These are phyloP conservation scores for Typha latifolia DNA, from an alignment of 176 grass and related monocot species.

Conservation along the genomic window DNA sequence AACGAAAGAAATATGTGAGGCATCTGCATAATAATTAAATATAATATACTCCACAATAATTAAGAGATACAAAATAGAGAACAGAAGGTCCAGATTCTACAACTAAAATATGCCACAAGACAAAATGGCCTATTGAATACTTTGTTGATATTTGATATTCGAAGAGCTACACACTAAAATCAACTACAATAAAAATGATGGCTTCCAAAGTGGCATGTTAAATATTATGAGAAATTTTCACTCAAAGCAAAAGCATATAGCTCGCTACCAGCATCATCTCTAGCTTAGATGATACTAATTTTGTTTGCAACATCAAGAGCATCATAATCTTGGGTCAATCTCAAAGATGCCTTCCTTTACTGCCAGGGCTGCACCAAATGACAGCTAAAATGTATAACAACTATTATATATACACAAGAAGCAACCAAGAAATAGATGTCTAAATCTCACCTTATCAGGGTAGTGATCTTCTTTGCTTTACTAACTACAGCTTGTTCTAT, in stretches of 20 bases:
- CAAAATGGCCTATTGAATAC: not conserved
- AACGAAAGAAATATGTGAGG: too few species aligned
- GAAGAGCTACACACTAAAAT: not conserved
- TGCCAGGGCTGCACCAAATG: slow-evolving; percentile 36
- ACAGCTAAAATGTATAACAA: not conserved
- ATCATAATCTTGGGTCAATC: slow-evolving; percentile 55
- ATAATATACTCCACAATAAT: too few species aligned
- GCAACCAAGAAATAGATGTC: not conserved
- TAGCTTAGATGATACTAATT: slow-evolving; percentile 60
- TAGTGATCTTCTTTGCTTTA: slow-evolving; percentile 73
- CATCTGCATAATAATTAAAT: too few species aligned
- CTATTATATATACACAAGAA: too few species aligned
- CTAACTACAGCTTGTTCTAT: slow-evolving; percentile 71
- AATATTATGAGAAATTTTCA: too few species aligned
- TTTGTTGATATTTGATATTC: not conserved
- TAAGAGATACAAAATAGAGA: too few species aligned
- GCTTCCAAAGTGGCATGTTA: too few species aligned
- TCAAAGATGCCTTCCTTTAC: slow-evolving; percentile 64
- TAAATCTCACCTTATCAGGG: slow-evolving; percentile 54
- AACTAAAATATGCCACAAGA: too few species aligned
- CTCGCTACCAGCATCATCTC: not conserved
- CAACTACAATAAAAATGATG: not conserved
- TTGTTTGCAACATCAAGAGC: slow-evolving; percentile 72
- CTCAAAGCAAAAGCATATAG: too few species aligned
- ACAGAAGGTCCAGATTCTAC: too few species aligned